These are phyloP conservation scores for Tuber magnatum DNA, from an alignment of 495 filamentous ascomycete species.

Conservation along the genomic window DNA sequence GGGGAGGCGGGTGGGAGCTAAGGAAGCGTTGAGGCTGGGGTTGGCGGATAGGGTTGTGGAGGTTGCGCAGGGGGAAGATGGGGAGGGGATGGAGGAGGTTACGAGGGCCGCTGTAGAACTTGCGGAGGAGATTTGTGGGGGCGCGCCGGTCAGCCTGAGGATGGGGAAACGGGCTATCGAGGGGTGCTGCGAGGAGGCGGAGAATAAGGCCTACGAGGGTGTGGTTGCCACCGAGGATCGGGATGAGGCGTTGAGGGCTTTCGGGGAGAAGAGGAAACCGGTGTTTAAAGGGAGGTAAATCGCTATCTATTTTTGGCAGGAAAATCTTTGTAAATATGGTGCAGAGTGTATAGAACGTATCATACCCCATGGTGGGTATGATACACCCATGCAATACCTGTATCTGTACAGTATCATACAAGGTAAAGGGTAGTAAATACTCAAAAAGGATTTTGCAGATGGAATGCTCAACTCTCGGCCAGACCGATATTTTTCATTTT, in stretches of 20 bases:
- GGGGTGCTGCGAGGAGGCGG: slow-evolving; percentile 55
- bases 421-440: too few relatives aligned
- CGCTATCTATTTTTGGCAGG: background rate
- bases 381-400: too few relatives aligned
- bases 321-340: background rate
- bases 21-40: slow-evolving; percentile 77
- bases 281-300: slow-evolving; percentile 58
- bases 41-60: slow-evolving; percentile 77
- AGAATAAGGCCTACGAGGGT: slow-evolving; percentile 69
- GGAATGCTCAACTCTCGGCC: too few relatives aligned
- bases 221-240: slow-evolving; percentile 79
- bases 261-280: slow-evolving; percentile 84
- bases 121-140: slow-evolving; percentile 74
- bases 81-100: slow-evolving; percentile 56
- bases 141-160: slow-evolving; percentile 71
- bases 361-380: too few relatives aligned
- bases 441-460: too few relatives aligned
- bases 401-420: too few relatives aligned
- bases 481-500: too few relatives aligned
- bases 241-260: slow-evolving; percentile 76
- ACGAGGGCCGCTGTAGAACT: slow-evolving; percentile 67
- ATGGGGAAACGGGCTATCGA: slow-evolving; percentile 65
- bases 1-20: slow-evolving; percentile 66
- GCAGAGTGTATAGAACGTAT: too few relatives aligned
- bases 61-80: slow-evolving; percentile 46